Evolutionary conservation across 1,139 yeast species (phyloP).

Genomic region (Blastobotrys persicus): DNA sequence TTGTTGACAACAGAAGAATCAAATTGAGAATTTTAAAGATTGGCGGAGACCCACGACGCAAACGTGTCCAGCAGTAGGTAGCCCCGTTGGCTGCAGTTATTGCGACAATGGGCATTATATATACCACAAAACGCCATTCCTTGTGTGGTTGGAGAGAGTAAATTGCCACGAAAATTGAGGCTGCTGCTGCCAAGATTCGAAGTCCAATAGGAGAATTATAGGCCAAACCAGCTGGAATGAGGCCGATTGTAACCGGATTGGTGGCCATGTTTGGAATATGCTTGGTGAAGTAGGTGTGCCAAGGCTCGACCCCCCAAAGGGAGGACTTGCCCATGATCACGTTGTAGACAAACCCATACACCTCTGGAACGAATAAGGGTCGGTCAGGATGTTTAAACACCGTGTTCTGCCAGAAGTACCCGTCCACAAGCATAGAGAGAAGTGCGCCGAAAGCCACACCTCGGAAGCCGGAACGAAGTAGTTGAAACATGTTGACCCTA

Average conservation of each 20-base stretch:
- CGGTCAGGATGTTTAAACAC: constrained; percentile 19
- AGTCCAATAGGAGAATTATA: constrained; percentile 36
- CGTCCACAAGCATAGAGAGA: constrained; percentile 57
- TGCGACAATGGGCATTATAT: constrained; percentile 67
- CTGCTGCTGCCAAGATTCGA: constrained; percentile 45
- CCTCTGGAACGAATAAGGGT: constrained; percentile 57
- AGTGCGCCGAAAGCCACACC: constrained; percentile 57
- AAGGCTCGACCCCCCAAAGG: constrained; percentile 86
- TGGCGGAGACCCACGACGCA: constrained; percentile 6
- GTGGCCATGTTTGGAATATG: constrained; percentile 54
- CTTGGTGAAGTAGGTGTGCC: constrained; percentile 59
- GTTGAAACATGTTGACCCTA: constrained; percentile 43
- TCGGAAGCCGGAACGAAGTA: constrained; percentile 44
- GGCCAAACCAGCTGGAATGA: constrained; percentile 46
- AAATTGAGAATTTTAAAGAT: constrained; percentile 30
- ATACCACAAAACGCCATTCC: constrained; percentile 89
- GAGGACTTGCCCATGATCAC: constrained; percentile 68
- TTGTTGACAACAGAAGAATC: constrained; percentile 31
- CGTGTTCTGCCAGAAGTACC: constrained; percentile 63
- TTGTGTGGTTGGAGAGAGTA: constrained; percentile 88
- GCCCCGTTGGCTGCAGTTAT: constrained; percentile 28
- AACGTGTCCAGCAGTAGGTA: constrained; percentile 5
- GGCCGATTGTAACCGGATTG: constrained; percentile 59
- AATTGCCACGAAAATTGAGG: constrained; percentile 52
- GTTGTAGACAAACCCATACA: constrained; percentile 69